phyloP scores from a whole-genome alignment of 1,284 basidiomycete genomes.

The Calocybe gambosa region DNA sequence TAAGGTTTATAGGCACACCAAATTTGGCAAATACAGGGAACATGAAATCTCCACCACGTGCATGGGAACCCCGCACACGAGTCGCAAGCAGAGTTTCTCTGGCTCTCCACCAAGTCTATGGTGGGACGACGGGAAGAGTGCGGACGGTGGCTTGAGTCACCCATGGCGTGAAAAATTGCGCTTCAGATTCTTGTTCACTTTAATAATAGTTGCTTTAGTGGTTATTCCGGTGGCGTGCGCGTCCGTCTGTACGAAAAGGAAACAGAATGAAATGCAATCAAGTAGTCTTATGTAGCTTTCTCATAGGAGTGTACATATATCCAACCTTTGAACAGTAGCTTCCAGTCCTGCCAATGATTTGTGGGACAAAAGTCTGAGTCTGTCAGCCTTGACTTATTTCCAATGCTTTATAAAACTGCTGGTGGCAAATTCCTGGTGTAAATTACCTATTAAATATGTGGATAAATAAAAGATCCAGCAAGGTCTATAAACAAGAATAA shows the following conservation, averaged over 20 bases:
- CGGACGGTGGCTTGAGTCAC: background rate
- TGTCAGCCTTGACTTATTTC: too few species aligned
- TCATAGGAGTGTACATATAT: background rate
- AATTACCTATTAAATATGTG: background rate
- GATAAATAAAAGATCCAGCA: background rate
- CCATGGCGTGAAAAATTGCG: background rate
- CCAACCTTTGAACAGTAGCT: background rate
- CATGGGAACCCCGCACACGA: background rate
- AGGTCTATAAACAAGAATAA: background rate
- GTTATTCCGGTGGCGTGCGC: constrained; percentile 1
- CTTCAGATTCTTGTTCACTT: background rate
- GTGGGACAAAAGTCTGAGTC: too few species aligned
- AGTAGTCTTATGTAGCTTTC: background rate
- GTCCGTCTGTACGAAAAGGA: constrained; percentile 1
- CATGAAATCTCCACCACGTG: background rate
- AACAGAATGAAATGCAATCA: background rate
- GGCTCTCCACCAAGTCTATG: too few species aligned
- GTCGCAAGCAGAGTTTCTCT: background rate
- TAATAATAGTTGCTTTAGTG: background rate
- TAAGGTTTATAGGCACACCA: background rate
- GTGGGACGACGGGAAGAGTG: background rate
- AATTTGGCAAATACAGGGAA: constrained; percentile 1
- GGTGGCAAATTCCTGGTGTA: background rate
- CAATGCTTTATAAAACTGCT: background rate
- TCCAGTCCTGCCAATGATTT: too few species aligned